Percentiles rank a stretch among this genome's conserved stretches.
These are phyloP conservation scores for Podospora appendiculata DNA, from an alignment of 495 filamentous ascomycete genomes.

Conservation along the genomic window DNA sequence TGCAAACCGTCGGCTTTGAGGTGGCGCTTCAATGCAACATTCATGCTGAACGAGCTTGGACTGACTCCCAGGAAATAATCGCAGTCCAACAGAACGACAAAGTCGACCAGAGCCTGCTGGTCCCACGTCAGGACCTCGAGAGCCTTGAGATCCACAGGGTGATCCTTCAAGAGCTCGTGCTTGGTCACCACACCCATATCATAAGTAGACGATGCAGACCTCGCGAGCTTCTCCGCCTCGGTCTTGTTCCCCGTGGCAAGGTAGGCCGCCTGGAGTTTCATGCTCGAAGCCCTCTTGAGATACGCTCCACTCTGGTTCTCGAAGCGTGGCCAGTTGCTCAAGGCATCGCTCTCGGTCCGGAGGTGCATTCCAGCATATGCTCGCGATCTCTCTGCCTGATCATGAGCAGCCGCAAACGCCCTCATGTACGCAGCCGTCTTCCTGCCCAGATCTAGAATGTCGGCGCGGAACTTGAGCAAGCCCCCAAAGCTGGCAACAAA, in stretches of 20 bases:
- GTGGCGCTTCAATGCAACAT: conserved; percentile 34
- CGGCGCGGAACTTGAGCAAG: conserved; percentile 27
- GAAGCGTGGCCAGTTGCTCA: conserved; percentile 32
- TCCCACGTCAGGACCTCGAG: conserved; percentile 35
- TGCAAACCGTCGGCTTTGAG: conserved; percentile 28
- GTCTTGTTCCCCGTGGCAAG: conserved; percentile 34
- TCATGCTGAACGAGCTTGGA: conserved; percentile 39
- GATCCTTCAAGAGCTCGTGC: conserved; percentile 19
- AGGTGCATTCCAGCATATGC: conserved; percentile 31
- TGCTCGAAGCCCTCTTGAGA: conserved; percentile 16
- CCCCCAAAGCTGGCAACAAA: conserved; percentile 34
- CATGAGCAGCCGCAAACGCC: conserved; percentile 8
- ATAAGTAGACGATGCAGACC: neutral
- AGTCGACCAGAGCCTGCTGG: conserved; percentile 37
- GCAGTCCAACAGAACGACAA: conserved; percentile 27
- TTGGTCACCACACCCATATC: conserved; percentile 27
- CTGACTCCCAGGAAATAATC: conserved; percentile 37
- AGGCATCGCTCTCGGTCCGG: conserved; percentile 33
- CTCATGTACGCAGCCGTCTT: conserved; percentile 20
- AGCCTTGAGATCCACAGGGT: conserved; percentile 16
- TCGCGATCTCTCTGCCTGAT: neutral
- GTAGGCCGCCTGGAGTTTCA: conserved; percentile 27
- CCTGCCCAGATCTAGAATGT: conserved; percentile 28
- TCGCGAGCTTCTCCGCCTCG: conserved; percentile 24
- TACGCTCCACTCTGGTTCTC: conserved; percentile 32